Evolutionary conservation across 2,329 filamentous ascomycete species (phyloP).

Genomic region (Fusarium nygamai): DNA sequence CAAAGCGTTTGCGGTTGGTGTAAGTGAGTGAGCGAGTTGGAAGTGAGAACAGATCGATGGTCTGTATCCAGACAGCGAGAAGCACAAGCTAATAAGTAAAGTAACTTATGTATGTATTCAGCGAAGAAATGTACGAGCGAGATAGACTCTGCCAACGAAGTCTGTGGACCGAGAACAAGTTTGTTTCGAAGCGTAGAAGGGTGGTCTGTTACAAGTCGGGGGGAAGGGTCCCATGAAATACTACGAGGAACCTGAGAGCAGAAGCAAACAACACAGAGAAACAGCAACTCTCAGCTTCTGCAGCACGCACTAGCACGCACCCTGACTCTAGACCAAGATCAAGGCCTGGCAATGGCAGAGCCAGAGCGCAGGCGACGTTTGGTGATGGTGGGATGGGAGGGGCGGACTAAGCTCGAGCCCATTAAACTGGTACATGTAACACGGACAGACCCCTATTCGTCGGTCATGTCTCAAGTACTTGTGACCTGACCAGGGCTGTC

Average conservation of each 20-base stretch:
- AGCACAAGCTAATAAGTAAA: conserved; percentile 16
- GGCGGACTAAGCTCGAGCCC: conserved; percentile 18
- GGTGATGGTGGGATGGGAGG: conserved; percentile 28
- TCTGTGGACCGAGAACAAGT: conserved; percentile 44
- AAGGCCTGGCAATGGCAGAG: conserved; percentile 4
- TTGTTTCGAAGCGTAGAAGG: conserved; percentile 37
- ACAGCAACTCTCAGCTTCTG: conserved; percentile 18
- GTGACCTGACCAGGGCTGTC: conserved; percentile 30
- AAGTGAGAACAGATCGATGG: conserved; percentile 35
- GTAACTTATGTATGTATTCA: conserved; percentile 22
- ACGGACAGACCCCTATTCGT: not conserved
- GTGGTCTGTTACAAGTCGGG: conserved; percentile 21
- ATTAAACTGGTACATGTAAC: conserved; percentile 35
- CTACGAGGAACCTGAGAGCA: conserved; percentile 10
- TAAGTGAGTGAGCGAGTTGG: conserved; percentile 33
- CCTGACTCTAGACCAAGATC: conserved; percentile 6
- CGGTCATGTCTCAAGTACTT: conserved; percentile 33
- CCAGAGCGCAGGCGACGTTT: conserved; percentile 20
- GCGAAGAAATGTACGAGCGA: conserved; percentile 40
- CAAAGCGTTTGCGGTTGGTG: conserved; percentile 28
- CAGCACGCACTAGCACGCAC: conserved; percentile 14
- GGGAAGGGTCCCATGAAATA: conserved; percentile 41
- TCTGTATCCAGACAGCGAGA: conserved; percentile 42
- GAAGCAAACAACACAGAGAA: conserved; percentile 31
- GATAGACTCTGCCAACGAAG: conserved; percentile 68